Base-by-base conservation (phyloP, 306 rosid species). In the Fragaria iinumae region DNA sequence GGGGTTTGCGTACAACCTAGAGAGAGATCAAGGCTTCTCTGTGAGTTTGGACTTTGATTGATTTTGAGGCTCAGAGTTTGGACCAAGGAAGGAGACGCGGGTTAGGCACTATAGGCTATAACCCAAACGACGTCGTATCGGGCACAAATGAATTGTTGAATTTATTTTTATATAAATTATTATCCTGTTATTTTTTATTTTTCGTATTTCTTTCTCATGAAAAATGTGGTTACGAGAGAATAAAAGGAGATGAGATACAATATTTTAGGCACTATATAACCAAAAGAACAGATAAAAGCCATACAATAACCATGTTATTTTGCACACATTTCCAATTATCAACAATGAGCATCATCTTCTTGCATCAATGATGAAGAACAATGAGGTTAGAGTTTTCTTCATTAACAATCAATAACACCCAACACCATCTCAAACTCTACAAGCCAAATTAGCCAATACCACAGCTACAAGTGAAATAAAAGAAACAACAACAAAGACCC, bases 331-430 rank as follows among this genome's bases (percentile, higher is more conserved):
- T 32, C 62, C 75, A 32, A 43, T 76, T 75, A 65, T 71, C 16
- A 82, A 86, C 77, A 70, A 75, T 13, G 74, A 60, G 78, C 69
- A 81, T 79, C 84, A 79, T 72, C 79, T 75, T 83, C 79, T 72
- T 80, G 4, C 80, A 57, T 39, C 82, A 53, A 23, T 77, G 48
- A 69, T 63, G 63, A 76, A 79, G 80, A 83, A 76, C 69, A 67
- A 76, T 59, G 86, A 83, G 83, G 92, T 86, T 83, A 83, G 89
- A 81, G 90, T 81, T 83, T 84, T 83, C 70, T 83, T 70, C 86
- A 82, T 43, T 68, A 80, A 76, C 69, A 87, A 72, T 49, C 78
- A 78, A 79, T 12, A 21, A 77, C 43, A 79, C 83, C 78, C 78
- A 76, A 44, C 81, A 85, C 80, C 79, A 87, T 55, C 67, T 74